phyloP scores from a whole-genome alignment of 805 yeast genomes.

The Candida gorgasii region DNA sequence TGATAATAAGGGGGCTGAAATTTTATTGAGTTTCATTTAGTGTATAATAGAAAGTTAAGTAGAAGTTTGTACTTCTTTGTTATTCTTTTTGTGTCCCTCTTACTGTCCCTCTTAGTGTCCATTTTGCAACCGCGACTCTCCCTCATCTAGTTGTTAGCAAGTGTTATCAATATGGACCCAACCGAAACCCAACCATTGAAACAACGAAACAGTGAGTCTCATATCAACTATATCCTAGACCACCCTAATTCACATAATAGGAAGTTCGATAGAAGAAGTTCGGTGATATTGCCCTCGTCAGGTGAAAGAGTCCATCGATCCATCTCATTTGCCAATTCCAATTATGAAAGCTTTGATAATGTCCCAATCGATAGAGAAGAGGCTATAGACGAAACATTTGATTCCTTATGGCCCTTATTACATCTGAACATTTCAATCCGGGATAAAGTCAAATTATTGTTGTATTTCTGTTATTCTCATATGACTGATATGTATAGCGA shows the following conservation, averaged over 20 bases:
- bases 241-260: slow-evolving; percentile 13
- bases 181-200: slow-evolving; percentile 6
- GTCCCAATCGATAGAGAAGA: not conserved
- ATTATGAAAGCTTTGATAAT: slow-evolving; percentile 22
- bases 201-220: slow-evolving; percentile 2
- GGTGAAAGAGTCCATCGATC: slow-evolving; percentile 41
- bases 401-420: not conserved
- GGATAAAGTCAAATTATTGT: slow-evolving; percentile 9
- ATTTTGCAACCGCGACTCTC: not conserved
- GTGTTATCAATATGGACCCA: not conserved
- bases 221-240: slow-evolving; percentile 15
- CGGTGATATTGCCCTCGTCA: slow-evolving; percentile 40
- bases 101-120: too few relatives aligned
- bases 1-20: slow-evolving; percentile 58
- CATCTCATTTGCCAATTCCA: slow-evolving; percentile 22
- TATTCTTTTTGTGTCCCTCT: too few relatives aligned
- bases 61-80: too few relatives aligned
- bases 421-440: slow-evolving; percentile 8
- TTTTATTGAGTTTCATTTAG: slow-evolving; percentile 11
- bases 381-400: not conserved
- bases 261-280: slow-evolving; percentile 20
- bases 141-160: not conserved
- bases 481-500: slow-evolving; percentile 14
- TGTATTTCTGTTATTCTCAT: slow-evolving; percentile 1
- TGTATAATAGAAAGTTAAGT: too few relatives aligned